Evolutionary conservation across 495 filamentous ascomycete genomes (phyloP).

Genomic region (Bacidia gigantensis): DNA sequence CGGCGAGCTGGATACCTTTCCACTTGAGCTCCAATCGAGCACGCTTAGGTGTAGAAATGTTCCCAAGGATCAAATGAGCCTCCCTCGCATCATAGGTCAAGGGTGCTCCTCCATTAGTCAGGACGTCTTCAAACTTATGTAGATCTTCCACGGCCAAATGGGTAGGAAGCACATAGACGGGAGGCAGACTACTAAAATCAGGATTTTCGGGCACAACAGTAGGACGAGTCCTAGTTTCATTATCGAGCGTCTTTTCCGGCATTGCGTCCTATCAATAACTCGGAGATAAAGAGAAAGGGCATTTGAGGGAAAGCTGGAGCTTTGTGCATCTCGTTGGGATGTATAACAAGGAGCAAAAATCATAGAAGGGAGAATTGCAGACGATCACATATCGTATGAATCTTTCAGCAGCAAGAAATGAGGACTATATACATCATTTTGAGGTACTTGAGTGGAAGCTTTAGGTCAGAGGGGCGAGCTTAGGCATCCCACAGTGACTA

Average conservation of each 20-base stretch:
- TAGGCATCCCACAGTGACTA: too few relatives aligned
- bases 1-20: constrained; percentile 41
- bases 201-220: neutral
- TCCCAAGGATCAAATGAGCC: constrained; percentile 60
- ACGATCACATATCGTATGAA: too few relatives aligned
- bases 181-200: constrained; percentile 39
- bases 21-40: constrained; percentile 65
- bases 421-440: too few relatives aligned
- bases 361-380: too few relatives aligned
- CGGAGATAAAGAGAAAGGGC: neutral
- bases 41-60: constrained; percentile 50
- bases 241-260: neutral
- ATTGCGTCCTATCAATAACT: neutral
- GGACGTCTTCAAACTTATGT: constrained; percentile 46
- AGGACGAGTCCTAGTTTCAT: neutral
- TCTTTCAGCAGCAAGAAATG: too few relatives aligned
- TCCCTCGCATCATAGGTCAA: constrained; percentile 63
- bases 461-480: too few relatives aligned
- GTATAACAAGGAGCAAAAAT: too few relatives aligned
- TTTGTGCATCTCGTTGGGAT: neutral
- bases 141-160: constrained; percentile 50
- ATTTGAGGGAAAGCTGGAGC: neutral
- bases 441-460: too few relatives aligned
- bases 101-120: constrained; percentile 37
- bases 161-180: constrained; percentile 60